Percentiles rank a stretch among this genome's conserved stretches.
phyloP scores from a whole-genome alignment of 495 filamentous ascomycete genomes.

The Aspergillus sclerotioniger region DNA sequence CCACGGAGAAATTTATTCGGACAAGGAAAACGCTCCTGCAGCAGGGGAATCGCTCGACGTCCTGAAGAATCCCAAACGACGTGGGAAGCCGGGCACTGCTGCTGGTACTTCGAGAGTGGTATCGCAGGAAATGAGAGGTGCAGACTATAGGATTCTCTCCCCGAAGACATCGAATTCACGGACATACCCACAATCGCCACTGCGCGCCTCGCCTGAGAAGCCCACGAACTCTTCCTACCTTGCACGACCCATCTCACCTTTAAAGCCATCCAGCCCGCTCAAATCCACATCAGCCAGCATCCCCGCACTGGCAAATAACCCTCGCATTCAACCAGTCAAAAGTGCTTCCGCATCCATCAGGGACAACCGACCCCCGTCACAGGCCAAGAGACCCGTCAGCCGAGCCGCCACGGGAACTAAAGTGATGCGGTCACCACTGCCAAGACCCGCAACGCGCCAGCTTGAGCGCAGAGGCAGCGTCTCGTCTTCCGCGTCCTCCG shows the following conservation, averaged over 20 bases:
- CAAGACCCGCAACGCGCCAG: constrained; percentile 44
- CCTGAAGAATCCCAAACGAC: constrained; percentile 61
- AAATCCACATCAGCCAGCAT: constrained; percentile 42
- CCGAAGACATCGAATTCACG: constrained; percentile 80
- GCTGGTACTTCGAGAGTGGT: constrained; percentile 47
- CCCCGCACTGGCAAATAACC: background rate
- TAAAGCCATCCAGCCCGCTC: constrained; percentile 51
- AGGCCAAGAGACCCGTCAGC: constrained; percentile 33
- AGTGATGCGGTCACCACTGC: constrained; percentile 32
- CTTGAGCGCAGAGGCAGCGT: constrained; percentile 42
- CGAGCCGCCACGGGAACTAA: constrained; percentile 31
- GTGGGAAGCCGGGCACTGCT: constrained; percentile 39
- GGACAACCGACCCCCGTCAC: constrained; percentile 26
- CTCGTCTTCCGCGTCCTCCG: constrained; percentile 46
- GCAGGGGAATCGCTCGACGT: constrained; percentile 36
- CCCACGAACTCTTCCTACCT: constrained; percentile 48
- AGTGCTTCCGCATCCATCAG: background rate
- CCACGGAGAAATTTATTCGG: constrained; percentile 60
- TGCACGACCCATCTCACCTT: constrained; percentile 52
- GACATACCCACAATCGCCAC: constrained; percentile 59
- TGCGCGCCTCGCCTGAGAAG: constrained; percentile 43
- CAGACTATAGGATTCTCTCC: constrained; percentile 64
- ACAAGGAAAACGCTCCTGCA: constrained; percentile 73
- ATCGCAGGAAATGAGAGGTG: constrained; percentile 46
- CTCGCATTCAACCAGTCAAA: constrained; percentile 19